Base-by-base conservation (phyloP, 2,329 filamentous ascomycete genomes). In the Fusarium compactum region DNA sequence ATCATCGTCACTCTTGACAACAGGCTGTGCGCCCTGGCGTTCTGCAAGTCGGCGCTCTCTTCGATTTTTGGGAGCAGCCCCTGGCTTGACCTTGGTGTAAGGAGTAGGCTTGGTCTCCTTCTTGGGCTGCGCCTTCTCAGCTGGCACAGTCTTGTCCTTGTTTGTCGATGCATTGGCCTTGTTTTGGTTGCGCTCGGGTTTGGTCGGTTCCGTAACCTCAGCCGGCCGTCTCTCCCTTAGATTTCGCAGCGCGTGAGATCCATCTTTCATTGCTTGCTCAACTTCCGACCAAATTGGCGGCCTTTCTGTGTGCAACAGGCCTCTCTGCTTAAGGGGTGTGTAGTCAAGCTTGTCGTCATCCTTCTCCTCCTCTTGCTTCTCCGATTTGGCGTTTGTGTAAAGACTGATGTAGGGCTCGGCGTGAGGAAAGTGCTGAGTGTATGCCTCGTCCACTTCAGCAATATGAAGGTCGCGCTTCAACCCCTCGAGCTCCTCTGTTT, bases 381-480 rank as follows among this genome's bases (percentile, higher is more conserved):
- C 79, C 4, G 76, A 75, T 20, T 78, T 76, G 47, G 34, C 47
- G 20, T 71, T 65, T 70, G 86, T 82, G 71, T 90, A 91, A 18
- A 91, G 77, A 72, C 88, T 89, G 69, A 92, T 85, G 79, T 96
- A 96, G 24, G 86, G 83, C 78, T 92, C 89, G 74, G 90, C 84
- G 46, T 92, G 87, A 3, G 93, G 93, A 67, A 88, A 92, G 79
- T 90, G 91, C 56, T 88, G 85, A 2, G 92, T 89, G 76, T 96
- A 96, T 73, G 92, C 90, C 67, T 92, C 83, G 76, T 95, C 92
- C 15, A 95, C 87, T 76, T 94, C 87, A 27, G 89, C 89, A 25
- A 88, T 83, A 76, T 93, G 90, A n/a, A 92, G 82, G 64, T 89
- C 84, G 9, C 79, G 79, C 71, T 87, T 82, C 51, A 92, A 78